Evolutionary conservation across 495 filamentous ascomycete species (phyloP).

Genomic region (Aspergillus sclerotioniger): DNA sequence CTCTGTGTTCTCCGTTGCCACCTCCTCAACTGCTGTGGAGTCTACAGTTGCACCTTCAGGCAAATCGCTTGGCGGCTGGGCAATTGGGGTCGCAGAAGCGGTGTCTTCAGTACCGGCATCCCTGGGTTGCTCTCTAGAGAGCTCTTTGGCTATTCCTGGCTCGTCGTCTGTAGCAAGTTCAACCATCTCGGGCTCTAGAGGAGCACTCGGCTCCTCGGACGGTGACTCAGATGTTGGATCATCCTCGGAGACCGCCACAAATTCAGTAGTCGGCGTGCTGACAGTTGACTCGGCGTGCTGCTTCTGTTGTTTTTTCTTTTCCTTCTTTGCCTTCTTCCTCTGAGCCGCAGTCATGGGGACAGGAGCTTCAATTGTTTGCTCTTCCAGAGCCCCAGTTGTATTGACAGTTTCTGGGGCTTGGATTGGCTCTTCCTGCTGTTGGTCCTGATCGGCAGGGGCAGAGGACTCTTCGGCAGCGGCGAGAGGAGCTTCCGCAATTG

Average conservation of each 20-base stretch:
- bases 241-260: conserved; percentile 2
- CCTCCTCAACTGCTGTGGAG: background rate
- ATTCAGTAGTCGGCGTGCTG: conserved; percentile 4
- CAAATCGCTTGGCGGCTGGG: background rate
- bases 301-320: conserved; percentile 26
- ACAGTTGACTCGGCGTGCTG: conserved; percentile 13
- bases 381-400: conserved; percentile 1
- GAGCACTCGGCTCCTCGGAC: background rate
- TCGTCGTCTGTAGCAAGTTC: background rate
- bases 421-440: conserved; percentile 11
- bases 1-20: background rate
- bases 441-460: background rate
- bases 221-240: background rate
- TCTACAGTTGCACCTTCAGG: background rate
- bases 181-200: background rate
- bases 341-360: conserved; percentile 17
- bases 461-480: conserved; percentile 11
- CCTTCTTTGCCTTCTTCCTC: conserved; percentile 24
- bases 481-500: conserved; percentile 3
- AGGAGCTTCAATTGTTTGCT: conserved; percentile 4
- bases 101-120: background rate
- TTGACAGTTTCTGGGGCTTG: conserved; percentile 8
- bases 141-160: background rate
- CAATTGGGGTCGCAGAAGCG: background rate
- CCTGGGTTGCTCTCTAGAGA: background rate